Evolutionary conservation across 805 yeast genomes (phyloP).

Genomic region (Zygotorulaspora chibaensis): DNA sequence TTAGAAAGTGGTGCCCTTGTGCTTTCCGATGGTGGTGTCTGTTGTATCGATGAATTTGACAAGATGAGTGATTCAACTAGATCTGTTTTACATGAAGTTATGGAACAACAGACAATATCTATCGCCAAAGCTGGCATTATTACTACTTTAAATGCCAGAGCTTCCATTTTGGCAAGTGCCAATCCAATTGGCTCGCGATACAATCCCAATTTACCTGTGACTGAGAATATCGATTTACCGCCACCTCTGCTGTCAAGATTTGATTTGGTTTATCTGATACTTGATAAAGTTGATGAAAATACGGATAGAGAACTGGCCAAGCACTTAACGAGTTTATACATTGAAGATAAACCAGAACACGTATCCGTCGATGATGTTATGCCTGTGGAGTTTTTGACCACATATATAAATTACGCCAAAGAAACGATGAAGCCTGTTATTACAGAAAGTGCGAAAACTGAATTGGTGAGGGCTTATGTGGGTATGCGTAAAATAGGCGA

Average conservation of each 20-base stretch:
- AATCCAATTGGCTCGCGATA: conserved; percentile 95
- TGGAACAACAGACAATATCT: conserved; percentile 98
- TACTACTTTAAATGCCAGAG: conserved; percentile 93
- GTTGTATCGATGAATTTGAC: conserved; percentile 98
- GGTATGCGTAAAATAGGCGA: conserved; percentile 94
- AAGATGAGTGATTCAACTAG: conserved; percentile 94
- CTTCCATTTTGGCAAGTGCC: conserved; percentile 93
- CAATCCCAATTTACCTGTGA: conserved; percentile 91
- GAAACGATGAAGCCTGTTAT: conserved; percentile 76
- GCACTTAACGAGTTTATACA: conserved; percentile 86
- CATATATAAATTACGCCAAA: conserved; percentile 92
- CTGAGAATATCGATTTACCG: conserved; percentile 92
- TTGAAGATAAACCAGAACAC: conserved; percentile 78
- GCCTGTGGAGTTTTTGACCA: conserved; percentile 82
- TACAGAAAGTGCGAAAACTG: conserved; percentile 75
- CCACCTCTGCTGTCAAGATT: conserved; percentile 94
- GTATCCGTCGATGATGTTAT: conserved; percentile 65
- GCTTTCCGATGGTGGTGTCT: conserved; percentile 94
- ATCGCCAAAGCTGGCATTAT: conserved; percentile 98
- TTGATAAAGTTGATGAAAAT: conserved; percentile 87
- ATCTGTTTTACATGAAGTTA: conserved; percentile 94
- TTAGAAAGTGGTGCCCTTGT: conserved; percentile 96
- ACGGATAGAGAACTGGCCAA: conserved; percentile 82
- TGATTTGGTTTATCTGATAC: conserved; percentile 85
- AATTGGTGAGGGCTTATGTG: conserved; percentile 82